A percentile compares a stretch with the other conserved stretches of the same genome.
Conservation (phyloP, 768 basidiomycete genomes). For the Termitomyces sp. region DNA sequence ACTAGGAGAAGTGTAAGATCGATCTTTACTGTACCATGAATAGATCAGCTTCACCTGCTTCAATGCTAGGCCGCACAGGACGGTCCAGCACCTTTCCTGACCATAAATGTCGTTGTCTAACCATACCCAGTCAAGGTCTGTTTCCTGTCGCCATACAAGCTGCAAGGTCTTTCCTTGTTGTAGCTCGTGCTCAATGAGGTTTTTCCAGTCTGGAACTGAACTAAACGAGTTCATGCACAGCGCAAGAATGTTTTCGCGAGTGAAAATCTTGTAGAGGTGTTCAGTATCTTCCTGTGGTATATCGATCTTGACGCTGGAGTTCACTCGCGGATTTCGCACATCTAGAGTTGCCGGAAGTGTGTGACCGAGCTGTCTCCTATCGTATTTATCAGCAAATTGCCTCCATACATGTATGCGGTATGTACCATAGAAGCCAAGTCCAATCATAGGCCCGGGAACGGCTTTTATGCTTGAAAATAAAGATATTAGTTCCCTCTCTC, state of each 20-base stretch:
- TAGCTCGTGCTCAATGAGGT: constrained; percentile 49
- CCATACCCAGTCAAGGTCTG: constrained; percentile 85
- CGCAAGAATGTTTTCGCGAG: constrained; percentile 54
- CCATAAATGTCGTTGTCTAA: constrained; percentile 63
- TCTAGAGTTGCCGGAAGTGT: constrained; percentile 65
- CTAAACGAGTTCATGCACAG: constrained; percentile 55
- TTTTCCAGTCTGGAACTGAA: constrained; percentile 56
- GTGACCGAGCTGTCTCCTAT: constrained; percentile 71
- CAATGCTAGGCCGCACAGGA: constrained; percentile 72
- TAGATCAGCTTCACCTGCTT: constrained; percentile 46
- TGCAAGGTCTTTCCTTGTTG: constrained; percentile 54
- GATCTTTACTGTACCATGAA: neutral
- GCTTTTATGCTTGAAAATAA: constrained; percentile 79
- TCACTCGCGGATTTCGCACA: constrained; percentile 62
- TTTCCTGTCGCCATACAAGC: constrained; percentile 74
- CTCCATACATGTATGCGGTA: neutral
- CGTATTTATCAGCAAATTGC: neutral
- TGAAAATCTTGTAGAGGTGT: constrained; percentile 48
- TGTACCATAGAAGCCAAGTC: constrained; percentile 83
- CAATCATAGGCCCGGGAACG: constrained; percentile 81
- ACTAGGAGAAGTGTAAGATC: constrained; percentile 17
- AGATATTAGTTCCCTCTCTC: constrained; percentile 75
- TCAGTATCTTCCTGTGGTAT: constrained; percentile 45
- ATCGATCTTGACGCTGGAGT: constrained; percentile 65
- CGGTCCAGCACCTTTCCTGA: constrained; percentile 59